phyloP scores from a whole-genome alignment of 441 rosid genomes.

The Arabidopsis hybrid region DNA sequence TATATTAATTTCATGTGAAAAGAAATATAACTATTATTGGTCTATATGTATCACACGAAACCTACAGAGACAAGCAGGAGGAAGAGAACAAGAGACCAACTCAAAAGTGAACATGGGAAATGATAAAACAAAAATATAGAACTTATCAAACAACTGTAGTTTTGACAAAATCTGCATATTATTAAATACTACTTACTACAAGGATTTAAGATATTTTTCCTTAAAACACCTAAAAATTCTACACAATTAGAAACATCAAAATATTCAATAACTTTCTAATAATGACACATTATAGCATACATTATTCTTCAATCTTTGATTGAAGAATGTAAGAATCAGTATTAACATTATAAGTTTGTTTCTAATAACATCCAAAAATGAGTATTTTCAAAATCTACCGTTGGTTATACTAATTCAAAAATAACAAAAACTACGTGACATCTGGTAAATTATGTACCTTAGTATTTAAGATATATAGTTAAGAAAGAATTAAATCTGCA shows the following conservation, averaged over 20 bases:
- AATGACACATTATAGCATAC: neutral
- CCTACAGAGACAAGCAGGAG: constrained; percentile 22
- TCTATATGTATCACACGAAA: constrained; percentile 27
- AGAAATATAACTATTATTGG: constrained; percentile 19
- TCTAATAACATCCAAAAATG: neutral
- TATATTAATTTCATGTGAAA: constrained; percentile 8
- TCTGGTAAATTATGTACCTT: neutral
- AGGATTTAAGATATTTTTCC: constrained; percentile 16
- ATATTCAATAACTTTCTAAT: neutral
- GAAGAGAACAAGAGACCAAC: constrained; percentile 41
- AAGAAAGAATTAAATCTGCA: neutral
- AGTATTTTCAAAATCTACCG: neutral
- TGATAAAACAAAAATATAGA: constrained; percentile 26
- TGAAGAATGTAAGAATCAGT: neutral
- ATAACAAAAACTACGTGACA: neutral
- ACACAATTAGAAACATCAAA: neutral
- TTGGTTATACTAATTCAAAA: neutral
- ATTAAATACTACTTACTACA: neutral
- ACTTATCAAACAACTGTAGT: constrained; percentile 29
- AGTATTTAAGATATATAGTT: constrained; percentile 4
- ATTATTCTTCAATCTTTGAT: neutral
- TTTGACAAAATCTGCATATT: constrained; percentile 30
- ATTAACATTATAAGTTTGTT: neutral
- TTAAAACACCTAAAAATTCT: neutral
- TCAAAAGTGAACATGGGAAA: constrained; percentile 37